Conservation (phyloP, 768 basidiomycete species). For the Boletus insuetus region DNA sequence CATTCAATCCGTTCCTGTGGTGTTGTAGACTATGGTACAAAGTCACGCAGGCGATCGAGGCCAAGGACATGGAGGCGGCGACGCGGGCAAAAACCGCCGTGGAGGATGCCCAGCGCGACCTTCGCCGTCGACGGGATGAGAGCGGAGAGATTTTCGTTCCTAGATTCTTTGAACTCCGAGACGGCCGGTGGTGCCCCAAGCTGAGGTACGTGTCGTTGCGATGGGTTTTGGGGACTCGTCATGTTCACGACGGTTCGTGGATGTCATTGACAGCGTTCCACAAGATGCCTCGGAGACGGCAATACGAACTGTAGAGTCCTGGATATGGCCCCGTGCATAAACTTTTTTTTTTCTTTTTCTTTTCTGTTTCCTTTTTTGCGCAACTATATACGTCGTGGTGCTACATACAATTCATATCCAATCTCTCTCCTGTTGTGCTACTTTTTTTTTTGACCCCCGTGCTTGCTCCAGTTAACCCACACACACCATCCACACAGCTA, state of each 20-base stretch:
- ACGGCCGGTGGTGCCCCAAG: constrained; percentile 83
- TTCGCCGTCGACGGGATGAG: constrained; percentile 71
- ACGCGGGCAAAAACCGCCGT: constrained; percentile 86
- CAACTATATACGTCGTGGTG: too few relatives aligned
- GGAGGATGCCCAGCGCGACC: constrained; percentile 89
- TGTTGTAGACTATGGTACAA: constrained; percentile 60
- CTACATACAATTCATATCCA: constrained; percentile 18
- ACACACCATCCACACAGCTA: constrained; percentile 24
- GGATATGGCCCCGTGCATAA: constrained; percentile 61
- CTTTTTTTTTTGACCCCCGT: constrained; percentile 1
- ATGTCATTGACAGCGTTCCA: constrained; percentile 52
- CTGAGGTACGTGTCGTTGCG: constrained; percentile 50
- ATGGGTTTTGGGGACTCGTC: too few relatives aligned
- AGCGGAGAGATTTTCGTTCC: constrained; percentile 65
- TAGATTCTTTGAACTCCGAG: constrained; percentile 74
- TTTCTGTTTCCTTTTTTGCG: background rate
- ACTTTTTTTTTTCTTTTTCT: background rate
- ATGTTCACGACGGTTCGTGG: background rate
- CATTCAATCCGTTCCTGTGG: too few relatives aligned
- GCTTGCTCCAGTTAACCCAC: constrained; percentile 19
- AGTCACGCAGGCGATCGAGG: constrained; percentile 80
- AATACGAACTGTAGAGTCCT: constrained; percentile 62
- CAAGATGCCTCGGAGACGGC: constrained; percentile 62
- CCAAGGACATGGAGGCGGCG: constrained; percentile 92
- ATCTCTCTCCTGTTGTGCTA: background rate